These are phyloP conservation scores for Phylloporus sp. DNA, from an alignment of 768 basidiomycete genomes.

Conservation along the genomic window DNA sequence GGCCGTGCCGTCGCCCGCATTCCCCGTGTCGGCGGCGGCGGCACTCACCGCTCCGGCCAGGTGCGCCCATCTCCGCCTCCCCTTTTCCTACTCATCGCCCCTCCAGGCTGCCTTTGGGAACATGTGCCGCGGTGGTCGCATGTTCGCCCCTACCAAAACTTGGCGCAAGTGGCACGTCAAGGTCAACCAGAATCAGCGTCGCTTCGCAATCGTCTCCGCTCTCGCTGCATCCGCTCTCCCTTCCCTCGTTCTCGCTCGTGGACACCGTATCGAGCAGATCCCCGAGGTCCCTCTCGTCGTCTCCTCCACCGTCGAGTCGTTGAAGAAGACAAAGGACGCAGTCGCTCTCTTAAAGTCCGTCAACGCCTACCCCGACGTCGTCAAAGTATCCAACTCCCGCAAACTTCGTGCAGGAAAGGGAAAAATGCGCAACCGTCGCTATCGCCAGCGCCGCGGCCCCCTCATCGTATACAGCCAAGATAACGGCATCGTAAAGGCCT, in stretches of 20 bases:
- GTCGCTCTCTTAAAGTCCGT: slow-evolving; percentile 88
- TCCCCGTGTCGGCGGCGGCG: slow-evolving; percentile 98
- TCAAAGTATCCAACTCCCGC: slow-evolving; percentile 96
- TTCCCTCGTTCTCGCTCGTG: slow-evolving; percentile 96
- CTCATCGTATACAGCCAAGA: slow-evolving; percentile 97
- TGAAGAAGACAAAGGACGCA: slow-evolving; percentile 96
- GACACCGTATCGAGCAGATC: slow-evolving; percentile 97
- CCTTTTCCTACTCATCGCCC: slow-evolving; percentile 1
- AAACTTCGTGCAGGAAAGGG: slow-evolving; percentile 97
- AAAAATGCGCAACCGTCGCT: slow-evolving; percentile 93
- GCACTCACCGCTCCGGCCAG: slow-evolving; percentile 98
- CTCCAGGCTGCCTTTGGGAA: slow-evolving; percentile 94
- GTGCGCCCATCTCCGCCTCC: slow-evolving; percentile 30
- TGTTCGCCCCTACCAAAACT: slow-evolving; percentile 99
- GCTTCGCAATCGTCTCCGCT: slow-evolving; percentile 96
- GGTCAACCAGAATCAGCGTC: slow-evolving; percentile 98
- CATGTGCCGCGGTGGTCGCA: slow-evolving; percentile 99
- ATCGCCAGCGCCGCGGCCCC: slow-evolving; percentile 96
- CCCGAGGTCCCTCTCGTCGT: slow-evolving; percentile 96
- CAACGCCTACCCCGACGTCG: slow-evolving; percentile 85
- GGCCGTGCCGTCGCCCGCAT: slow-evolving; percentile 99
- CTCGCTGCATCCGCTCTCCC: slow-evolving; percentile 94
- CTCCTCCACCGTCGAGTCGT: slow-evolving; percentile 70
- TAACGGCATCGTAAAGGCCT: slow-evolving; percentile 95
- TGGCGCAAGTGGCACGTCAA: slow-evolving; percentile 99